Conservation (phyloP, 2,329 filamentous ascomycete genomes). For the Pseudonectria foliicola region DNA sequence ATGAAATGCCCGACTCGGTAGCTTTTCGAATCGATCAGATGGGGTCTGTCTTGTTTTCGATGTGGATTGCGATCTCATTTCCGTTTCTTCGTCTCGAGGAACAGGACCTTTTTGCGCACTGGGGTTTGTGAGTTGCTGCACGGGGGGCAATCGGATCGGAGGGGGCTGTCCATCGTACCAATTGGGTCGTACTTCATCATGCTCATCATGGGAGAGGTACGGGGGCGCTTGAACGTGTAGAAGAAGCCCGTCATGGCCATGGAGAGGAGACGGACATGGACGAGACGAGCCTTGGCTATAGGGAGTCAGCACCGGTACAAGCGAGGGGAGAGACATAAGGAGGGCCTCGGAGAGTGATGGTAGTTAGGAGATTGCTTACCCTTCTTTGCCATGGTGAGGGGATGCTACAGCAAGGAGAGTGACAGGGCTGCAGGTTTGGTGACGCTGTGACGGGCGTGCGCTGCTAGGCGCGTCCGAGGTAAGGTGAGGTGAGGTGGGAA, state of each 20-base stretch:
- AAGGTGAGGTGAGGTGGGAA: slow-evolving; percentile 10
- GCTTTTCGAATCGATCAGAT: slow-evolving; percentile 8
- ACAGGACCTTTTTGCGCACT: slow-evolving; percentile 95
- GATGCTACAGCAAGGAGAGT: slow-evolving; percentile 1
- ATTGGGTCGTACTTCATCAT: slow-evolving; percentile 99
- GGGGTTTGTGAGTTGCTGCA: slow-evolving; percentile 5
- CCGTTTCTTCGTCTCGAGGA: slow-evolving; percentile 82
- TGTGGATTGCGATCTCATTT: slow-evolving; percentile 43
- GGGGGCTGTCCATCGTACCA: slow-evolving; percentile 43
- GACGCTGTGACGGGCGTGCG: too few species aligned
- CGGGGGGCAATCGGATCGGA: neutral
- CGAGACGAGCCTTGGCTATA: slow-evolving; percentile 80
- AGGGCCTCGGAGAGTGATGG: neutral
- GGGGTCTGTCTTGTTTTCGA: slow-evolving; percentile 2
- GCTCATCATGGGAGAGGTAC: slow-evolving; percentile 75
- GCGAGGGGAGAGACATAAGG: neutral
- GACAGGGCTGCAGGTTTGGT: too few species aligned
- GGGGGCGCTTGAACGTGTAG: slow-evolving; percentile 80
- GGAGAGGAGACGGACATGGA: slow-evolving; percentile 88
- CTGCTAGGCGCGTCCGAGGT: too few species aligned
- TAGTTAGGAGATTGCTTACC: slow-evolving; percentile 6
- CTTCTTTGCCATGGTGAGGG: slow-evolving; percentile 21
- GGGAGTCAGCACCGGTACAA: slow-evolving; percentile 8
- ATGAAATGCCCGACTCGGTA: slow-evolving; percentile 2
- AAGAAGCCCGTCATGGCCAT: slow-evolving; percentile 99